phyloP scores from a whole-genome alignment of 2,329 filamentous ascomycete species.

The Fusarium sambucinum region DNA sequence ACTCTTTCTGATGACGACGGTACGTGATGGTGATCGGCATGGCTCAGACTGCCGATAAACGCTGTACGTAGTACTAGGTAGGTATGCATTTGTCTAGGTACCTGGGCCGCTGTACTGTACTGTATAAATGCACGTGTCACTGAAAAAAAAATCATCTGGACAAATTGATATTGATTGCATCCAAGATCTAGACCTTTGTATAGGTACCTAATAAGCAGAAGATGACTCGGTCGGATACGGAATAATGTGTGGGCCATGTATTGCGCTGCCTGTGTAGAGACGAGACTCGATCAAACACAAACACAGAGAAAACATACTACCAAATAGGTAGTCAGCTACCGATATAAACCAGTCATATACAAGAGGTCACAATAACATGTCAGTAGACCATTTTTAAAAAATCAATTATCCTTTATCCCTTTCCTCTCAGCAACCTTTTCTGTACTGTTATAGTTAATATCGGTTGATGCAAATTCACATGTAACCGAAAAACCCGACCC shows the following conservation, averaged over 20 bases:
- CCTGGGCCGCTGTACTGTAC: background rate
- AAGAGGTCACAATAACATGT: constrained; percentile 10
- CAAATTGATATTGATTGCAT: background rate
- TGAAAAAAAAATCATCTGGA: background rate
- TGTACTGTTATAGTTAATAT: background rate
- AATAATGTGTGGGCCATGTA: background rate
- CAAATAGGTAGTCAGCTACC: constrained; percentile 9
- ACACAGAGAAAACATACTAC: background rate
- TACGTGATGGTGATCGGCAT: constrained; percentile 27
- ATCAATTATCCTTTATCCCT: background rate
- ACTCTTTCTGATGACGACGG: constrained; percentile 7
- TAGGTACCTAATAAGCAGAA: background rate
- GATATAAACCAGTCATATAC: constrained; percentile 5
- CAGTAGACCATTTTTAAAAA: background rate
- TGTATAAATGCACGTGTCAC: background rate
- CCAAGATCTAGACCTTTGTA: background rate
- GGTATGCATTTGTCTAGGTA: background rate
- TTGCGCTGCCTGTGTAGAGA: background rate
- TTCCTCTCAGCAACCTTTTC: constrained; percentile 16
- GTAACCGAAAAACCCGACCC: constrained; percentile 43
- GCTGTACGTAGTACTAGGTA: no score
- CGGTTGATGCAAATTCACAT: constrained; percentile 42
- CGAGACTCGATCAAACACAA: background rate
- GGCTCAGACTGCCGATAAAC: background rate
- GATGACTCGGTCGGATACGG: constrained; percentile 2